Percentiles rank a stretch among this genome's conserved stretches.
These are phyloP conservation scores for Trametes sanguinea DNA, from an alignment of 768 basidiomycete species.

Conservation along the genomic window DNA sequence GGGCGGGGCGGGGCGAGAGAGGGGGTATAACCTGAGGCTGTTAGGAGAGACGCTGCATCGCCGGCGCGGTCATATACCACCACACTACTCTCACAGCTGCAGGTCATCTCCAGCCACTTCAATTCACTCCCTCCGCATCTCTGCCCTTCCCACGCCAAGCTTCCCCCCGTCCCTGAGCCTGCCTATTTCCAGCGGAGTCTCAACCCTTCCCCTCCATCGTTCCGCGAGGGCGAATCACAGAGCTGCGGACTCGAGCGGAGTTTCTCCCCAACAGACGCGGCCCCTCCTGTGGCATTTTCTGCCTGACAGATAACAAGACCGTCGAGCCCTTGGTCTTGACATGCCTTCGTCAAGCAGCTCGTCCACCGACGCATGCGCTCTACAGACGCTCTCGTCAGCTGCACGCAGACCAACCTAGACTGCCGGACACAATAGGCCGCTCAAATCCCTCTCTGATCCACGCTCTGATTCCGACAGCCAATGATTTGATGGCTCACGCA, in stretches of 20 bases:
- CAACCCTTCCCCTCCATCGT: not conserved
- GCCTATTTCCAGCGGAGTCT: not conserved
- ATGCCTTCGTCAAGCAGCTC: no score
- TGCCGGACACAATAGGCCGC: not conserved
- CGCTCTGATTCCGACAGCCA: constrained; percentile 3
- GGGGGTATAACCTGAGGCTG: constrained; percentile 2
- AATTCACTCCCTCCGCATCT: not conserved
- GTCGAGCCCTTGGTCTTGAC: no score
- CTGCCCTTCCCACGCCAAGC: constrained; percentile 7
- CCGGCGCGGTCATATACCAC: constrained; percentile 2
- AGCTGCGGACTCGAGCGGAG: not conserved
- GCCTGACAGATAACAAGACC: no score
- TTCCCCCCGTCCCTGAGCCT: constrained; percentile 1
- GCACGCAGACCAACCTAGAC: not conserved
- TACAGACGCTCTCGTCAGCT: not conserved
- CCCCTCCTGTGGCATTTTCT: not conserved
- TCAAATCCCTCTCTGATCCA: constrained; percentile 9
- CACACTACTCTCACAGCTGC: not conserved
- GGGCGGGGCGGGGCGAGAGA: constrained; percentile 7
- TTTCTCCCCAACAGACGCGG: not conserved
- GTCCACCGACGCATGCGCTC: no score
- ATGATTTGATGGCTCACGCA: not conserved
- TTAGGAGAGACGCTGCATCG: not conserved
- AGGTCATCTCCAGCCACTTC: not conserved
- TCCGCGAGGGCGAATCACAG: not conserved